These are phyloP conservation scores for Diplotaxis tenuifolia DNA, from an alignment of 345 rosid species.

Conservation along the genomic window DNA sequence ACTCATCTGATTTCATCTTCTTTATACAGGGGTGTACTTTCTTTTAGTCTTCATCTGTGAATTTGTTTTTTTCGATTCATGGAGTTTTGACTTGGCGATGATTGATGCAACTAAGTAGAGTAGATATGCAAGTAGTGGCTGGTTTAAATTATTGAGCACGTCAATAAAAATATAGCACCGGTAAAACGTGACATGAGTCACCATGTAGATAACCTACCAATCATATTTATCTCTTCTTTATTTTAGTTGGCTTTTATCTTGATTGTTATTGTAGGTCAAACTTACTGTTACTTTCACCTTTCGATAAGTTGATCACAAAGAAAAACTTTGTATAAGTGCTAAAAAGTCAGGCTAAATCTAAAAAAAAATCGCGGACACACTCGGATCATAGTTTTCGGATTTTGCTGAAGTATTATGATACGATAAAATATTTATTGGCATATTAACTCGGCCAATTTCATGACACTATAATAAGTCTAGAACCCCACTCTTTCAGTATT, in stretches of 20 bases:
- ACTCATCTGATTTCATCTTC: not conserved
- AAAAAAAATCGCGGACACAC: not conserved
- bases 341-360: not conserved
- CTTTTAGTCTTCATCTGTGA: not conserved
- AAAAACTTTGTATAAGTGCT: not conserved
- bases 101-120: not conserved
- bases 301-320: not conserved
- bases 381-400: no score
- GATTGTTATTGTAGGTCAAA: not conserved
- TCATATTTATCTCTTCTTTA: slow-evolving; percentile 14
- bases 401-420: no score
- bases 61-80: not conserved
- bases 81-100: slow-evolving; percentile 2
- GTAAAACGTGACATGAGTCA: slow-evolving; percentile 14
- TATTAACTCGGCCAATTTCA: not conserved
- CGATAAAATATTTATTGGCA: no score
- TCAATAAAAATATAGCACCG: slow-evolving; percentile 6
- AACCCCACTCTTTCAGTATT: not conserved
- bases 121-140: slow-evolving; percentile 10
- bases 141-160: slow-evolving; percentile 21
- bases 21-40: not conserved
- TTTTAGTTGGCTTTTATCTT: not conserved
- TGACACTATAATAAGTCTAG: not conserved
- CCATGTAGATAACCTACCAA: slow-evolving; percentile 35
- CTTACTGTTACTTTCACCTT: not conserved